A percentile compares a stretch with the other conserved stretches of the same genome.
Conservation (phyloP, 2,329 filamentous ascomycete species). For the Neodidymelliopsis sp. region DNA sequence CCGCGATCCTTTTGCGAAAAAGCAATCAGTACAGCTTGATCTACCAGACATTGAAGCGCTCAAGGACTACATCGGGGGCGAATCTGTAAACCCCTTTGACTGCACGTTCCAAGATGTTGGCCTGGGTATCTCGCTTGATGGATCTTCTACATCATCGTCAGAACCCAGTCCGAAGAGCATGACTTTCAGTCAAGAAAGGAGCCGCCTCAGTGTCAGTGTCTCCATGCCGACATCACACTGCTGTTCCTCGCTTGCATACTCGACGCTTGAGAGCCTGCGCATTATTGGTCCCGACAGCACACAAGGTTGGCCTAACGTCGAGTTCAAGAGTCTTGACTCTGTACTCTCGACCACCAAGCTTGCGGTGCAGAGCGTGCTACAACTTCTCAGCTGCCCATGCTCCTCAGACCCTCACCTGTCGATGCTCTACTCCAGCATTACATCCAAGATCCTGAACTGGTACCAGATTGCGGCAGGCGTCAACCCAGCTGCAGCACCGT, state of each 20-base stretch:
- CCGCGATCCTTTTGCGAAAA: conserved; percentile 38
- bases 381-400: conserved; percentile 42
- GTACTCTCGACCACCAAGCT: conserved; percentile 38
- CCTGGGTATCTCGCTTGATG: conserved; percentile 23
- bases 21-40: conserved; percentile 34
- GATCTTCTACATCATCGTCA: conserved; percentile 15
- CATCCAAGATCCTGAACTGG: conserved; percentile 43
- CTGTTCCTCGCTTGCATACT: conserved; percentile 41
- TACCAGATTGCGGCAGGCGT: conserved; percentile 42
- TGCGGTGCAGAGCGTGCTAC: conserved; percentile 36
- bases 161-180: conserved; percentile 29
- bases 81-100: conserved; percentile 33
- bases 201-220: conserved; percentile 26
- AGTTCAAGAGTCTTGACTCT: conserved; percentile 36
- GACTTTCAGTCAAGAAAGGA: conserved; percentile 16
- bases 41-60: conserved; percentile 36
- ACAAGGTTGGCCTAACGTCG: conserved; percentile 22
- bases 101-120: conserved; percentile 28
- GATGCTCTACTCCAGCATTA: conserved; percentile 47
- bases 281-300: conserved; percentile 29
- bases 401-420: conserved; percentile 44
- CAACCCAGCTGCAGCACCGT: conserved; percentile 22
- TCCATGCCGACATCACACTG: conserved; percentile 35
- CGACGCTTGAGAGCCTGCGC: conserved; percentile 41
- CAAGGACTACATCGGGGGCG: conserved; percentile 35